Base-by-base conservation (phyloP, 129 eudicot species). In the Daucus carota region DNA sequence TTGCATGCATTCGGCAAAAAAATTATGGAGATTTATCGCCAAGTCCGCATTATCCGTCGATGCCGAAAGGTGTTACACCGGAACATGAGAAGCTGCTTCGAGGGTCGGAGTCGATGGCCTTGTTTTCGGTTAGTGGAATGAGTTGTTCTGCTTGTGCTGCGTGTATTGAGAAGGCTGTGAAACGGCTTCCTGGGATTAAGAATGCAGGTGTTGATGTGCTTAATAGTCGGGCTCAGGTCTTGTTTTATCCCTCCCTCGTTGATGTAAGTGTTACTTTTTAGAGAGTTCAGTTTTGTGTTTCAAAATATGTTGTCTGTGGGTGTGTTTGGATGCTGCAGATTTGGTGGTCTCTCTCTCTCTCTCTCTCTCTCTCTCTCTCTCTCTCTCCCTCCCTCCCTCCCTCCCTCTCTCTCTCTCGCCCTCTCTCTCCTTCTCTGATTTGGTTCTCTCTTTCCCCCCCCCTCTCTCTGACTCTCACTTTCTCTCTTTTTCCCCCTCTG, bases 151-250 rank as follows among this genome's bases (percentile, higher is more conserved):
- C 74, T 16, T 70, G 74, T 3, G 50, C 20, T 28, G 74, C 48
- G 1, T 70, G 32, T 0, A 10, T 70, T 8, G 47, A 40, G 50
- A 41, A 70, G 73, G 50, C 74, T 1, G 46, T 70, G 17, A 31
- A 94, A 67, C 88, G 99, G 42, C 90, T 94, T 43, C 92, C 92
- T n/a, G 99, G 99, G 5, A 91, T 94, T 76, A 88, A 75, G 48
- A 97, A 94, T 59, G 97, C 99, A 8, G 92, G 80, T 52, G 97
- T 94, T 68, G 99, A 94, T 77, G 97, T 91, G 46, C 65, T 94
- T 81, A 94, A 91, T 43, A 85, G 88, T 63, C 83, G 89, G 32
- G 97, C 92, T 40, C 97, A 89, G 72, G 99, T 94, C 85, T 16
- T 80, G 80, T 94, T 91, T 78, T 94, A 81, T 80, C 96, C 97